Base-by-base conservation (phyloP, 768 basidiomycete species). In the Hygrocybe punicea region DNA sequence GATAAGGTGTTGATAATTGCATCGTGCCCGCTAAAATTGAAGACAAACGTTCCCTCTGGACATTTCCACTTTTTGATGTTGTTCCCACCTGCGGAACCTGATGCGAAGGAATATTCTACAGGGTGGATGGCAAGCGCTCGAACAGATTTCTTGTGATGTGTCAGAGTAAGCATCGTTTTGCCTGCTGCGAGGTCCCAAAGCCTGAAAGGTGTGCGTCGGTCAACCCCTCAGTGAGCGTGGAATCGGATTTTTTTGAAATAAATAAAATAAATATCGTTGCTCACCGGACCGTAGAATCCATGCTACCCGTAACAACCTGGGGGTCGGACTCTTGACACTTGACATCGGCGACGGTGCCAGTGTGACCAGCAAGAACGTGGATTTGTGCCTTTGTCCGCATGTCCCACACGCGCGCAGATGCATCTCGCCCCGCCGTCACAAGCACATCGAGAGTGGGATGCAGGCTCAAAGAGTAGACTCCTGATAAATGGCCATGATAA, bases 21-120 rank as follows among this genome's bases (percentile, higher is more conserved):
- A 59, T 97, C 93, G 70, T 98, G 97, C 0, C 97, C 97, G 44
- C 84, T 78, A 70, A 98, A 97, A 74, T 98, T 99, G 80, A 90
- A 92, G 3, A 98, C 96, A 62, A 99, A 98, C 2, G 84, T 71
- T 46, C 97, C 97, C 61, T 98, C 93, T 5, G 97, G 97, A 64
- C 93, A 98, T 65, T 96, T 97, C 96, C 96, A 99, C 71, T 98
- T 98, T 69, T 99, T 99, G 77, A 99, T 98, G 71, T 98, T 98
- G 78, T 98, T 98, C 1, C 95, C 97, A n/a, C 97, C 97, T 0
- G 96, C 91, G 23, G 92, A 94, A 49, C 91, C 97, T 3, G 88
- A 89, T 2, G 94, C 97, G 67, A 99, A 99, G 33, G 89, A 90
- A 76, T 94, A 98, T 65, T 98, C 97, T 4, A 91, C 93, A 1